Evolutionary conservation across 129 eudicot species (phyloP).

Genomic region (Dittrichia graveolens): DNA sequence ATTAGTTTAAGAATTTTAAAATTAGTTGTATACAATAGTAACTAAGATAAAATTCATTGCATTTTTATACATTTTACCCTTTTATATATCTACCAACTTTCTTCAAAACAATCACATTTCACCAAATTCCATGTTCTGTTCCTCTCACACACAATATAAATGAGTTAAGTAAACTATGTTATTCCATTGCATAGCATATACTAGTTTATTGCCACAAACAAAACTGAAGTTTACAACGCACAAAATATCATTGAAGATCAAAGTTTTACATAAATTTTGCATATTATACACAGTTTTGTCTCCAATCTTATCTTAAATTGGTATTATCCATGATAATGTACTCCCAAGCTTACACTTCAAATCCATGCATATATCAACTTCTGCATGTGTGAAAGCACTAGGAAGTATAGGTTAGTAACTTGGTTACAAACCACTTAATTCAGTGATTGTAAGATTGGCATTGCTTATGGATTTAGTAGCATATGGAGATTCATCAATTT

Average conservation of each 20-base stretch:
- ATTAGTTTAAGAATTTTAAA: no score
- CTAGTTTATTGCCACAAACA: no score
- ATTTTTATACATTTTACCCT: no score
- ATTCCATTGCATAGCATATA: no score
- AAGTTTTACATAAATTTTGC: neutral
- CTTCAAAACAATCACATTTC: no score
- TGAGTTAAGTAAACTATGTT: no score
- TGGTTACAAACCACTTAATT: constrained; percentile 40
- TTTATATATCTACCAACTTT: no score
- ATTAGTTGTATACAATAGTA: no score
- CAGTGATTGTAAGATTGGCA: constrained; percentile 39
- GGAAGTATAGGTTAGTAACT: neutral
- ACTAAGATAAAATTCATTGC: no score
- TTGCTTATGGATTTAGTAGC: constrained; percentile 35
- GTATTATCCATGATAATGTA: neutral
- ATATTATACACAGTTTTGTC: neutral
- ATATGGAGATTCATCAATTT: constrained; percentile 26
- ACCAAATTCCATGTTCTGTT: no score
- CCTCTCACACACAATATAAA: no score
- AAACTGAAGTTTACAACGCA: no score
- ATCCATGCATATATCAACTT: neutral
- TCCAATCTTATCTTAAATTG: neutral
- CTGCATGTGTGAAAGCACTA: neutral
- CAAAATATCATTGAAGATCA: neutral
- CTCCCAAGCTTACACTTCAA: constrained; percentile 1